These are phyloP conservation scores for Aspergillus ostianus DNA, from an alignment of 495 filamentous ascomycete genomes.

Conservation along the genomic window DNA sequence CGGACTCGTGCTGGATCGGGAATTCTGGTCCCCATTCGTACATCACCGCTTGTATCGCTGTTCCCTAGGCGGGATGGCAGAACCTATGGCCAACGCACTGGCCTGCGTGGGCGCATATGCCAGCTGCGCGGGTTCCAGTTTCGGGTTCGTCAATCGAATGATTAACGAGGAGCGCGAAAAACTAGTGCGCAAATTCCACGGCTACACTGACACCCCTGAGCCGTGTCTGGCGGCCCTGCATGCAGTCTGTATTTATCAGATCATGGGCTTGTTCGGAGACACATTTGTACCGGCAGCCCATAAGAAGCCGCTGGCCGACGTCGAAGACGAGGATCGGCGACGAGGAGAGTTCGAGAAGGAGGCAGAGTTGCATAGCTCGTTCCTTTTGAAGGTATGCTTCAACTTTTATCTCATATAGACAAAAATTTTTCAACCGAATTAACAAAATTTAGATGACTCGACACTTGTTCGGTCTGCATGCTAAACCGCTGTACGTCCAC, in stretches of 20 bases:
- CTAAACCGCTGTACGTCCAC: neutral
- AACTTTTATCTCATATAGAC: neutral
- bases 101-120: constrained; percentile 14
- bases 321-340: neutral
- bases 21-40: constrained; percentile 20
- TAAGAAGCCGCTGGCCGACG: neutral
- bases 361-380: constrained; percentile 11
- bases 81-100: constrained; percentile 16
- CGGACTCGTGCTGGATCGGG: constrained; percentile 13
- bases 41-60: constrained; percentile 17
- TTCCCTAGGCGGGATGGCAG: constrained; percentile 13
- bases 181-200: constrained; percentile 14
- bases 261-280: constrained; percentile 16
- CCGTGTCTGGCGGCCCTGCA: constrained; percentile 19
- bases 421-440: neutral
- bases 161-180: constrained; percentile 15
- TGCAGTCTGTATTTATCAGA: constrained; percentile 21
- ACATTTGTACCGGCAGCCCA: constrained; percentile 6
- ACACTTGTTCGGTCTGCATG: constrained; percentile 11
- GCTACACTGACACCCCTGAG: constrained; percentile 11
- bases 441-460: constrained; percentile 12
- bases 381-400: constrained; percentile 14
- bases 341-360: constrained; percentile 3
- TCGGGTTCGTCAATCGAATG: constrained; percentile 14
- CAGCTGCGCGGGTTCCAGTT: constrained; percentile 11